Conservation (phyloP, 2,329 filamentous ascomycete genomes). For the Penicillium oxalicum region DNA sequence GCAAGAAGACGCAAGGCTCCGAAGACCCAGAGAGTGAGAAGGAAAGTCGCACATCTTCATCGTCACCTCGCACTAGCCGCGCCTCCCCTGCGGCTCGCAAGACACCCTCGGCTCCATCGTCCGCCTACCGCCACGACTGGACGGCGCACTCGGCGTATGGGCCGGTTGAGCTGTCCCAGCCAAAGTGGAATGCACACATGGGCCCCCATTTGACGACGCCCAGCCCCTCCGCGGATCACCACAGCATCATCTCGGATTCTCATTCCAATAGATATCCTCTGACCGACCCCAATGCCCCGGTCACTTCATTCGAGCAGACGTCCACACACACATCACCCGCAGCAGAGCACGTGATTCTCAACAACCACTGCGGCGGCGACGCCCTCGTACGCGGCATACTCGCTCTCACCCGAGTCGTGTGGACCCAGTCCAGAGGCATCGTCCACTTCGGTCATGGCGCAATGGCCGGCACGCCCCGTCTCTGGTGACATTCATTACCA, state of each 20-base stretch:
- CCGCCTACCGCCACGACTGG: slow-evolving; percentile 11
- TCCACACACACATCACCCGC: slow-evolving; percentile 23
- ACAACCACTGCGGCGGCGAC: slow-evolving; percentile 22
- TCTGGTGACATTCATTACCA: slow-evolving; percentile 20
- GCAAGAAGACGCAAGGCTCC: slow-evolving; percentile 33
- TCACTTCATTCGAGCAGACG: slow-evolving; percentile 21
- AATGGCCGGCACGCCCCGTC: slow-evolving; percentile 15
- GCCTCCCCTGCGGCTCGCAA: slow-evolving; percentile 7
- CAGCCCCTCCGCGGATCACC: slow-evolving; percentile 16
- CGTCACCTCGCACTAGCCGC: slow-evolving; percentile 7
- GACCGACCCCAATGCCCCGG: slow-evolving; percentile 15
- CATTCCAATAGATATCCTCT: slow-evolving; percentile 18
- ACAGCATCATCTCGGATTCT: slow-evolving; percentile 14
- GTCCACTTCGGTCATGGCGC: slow-evolving; percentile 13
- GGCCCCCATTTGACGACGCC: slow-evolving; percentile 21
- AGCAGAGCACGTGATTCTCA: slow-evolving; percentile 22
- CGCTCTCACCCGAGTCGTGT: slow-evolving; percentile 24
- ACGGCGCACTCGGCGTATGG: slow-evolving; percentile 10
- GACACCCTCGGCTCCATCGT: not conserved
- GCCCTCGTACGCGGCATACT: slow-evolving; percentile 23
- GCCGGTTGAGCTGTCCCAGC: slow-evolving; percentile 8
- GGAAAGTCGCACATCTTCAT: slow-evolving; percentile 8
- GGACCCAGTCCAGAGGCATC: slow-evolving; percentile 25
- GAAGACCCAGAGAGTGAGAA: slow-evolving; percentile 20
- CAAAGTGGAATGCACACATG: slow-evolving; percentile 18